A percentile compares a stretch with the other conserved stretches of the same genome.
phyloP scores from a whole-genome alignment of 1,139 yeast species.

The Geotrichum fermentans region DNA sequence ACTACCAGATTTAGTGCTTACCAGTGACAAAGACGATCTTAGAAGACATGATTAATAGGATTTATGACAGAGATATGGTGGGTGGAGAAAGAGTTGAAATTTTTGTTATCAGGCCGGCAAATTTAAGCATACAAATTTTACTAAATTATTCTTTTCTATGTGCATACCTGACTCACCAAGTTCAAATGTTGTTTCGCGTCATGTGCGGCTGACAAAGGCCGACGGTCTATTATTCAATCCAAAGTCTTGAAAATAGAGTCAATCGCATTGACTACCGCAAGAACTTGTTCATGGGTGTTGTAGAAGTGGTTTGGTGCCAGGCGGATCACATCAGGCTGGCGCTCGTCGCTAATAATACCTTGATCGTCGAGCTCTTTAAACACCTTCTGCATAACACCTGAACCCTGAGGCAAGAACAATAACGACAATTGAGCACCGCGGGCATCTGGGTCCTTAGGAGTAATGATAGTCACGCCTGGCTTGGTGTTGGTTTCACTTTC shows the following conservation, averaged over 20 bases:
- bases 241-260: conserved; percentile 39
- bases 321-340: conserved; percentile 83
- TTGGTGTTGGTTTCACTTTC: conserved; percentile 25
- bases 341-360: conserved; percentile 80
- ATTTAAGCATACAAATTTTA: neutral
- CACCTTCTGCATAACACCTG: conserved; percentile 61
- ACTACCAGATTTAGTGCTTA: too few species aligned
- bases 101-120: neutral
- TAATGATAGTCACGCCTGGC: conserved; percentile 61
- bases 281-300: conserved; percentile 67
- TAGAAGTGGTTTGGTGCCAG: conserved; percentile 81
- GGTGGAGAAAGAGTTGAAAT: neutral
- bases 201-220: too few species aligned
- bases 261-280: conserved; percentile 45
- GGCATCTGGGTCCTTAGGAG: conserved; percentile 54
- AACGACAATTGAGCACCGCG: conserved; percentile 83
- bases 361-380: conserved; percentile 42
- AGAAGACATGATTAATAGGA: neutral
- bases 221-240: too few species aligned
- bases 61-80: neutral
- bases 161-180: neutral
- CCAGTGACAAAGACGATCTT: conserved; percentile 9
- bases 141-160: neutral
- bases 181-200: too few species aligned
- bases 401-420: conserved; percentile 51